Evolutionary conservation across 73 alveolate genomes (phyloP).

Genomic region (Paramecium tetraurelia): DNA sequence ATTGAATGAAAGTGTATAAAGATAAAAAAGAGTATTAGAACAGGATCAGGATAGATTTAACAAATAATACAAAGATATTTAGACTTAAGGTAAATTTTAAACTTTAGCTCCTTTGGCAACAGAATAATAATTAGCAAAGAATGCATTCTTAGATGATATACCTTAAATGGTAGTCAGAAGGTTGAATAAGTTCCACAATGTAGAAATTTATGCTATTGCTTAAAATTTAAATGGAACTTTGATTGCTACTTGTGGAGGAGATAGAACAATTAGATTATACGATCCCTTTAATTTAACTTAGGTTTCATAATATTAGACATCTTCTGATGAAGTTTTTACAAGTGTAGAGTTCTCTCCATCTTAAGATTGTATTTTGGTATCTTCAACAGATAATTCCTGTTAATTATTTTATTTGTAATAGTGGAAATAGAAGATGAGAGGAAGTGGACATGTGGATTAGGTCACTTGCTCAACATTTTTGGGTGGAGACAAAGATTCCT

Average conservation of each 20-base stretch:
- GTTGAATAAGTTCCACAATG: constrained; percentile 23
- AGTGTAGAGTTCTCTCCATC: constrained; percentile 44
- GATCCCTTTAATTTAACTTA: constrained; percentile 46
- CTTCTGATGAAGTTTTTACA: constrained; percentile 51
- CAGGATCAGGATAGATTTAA: constrained; percentile 10
- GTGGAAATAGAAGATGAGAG: constrained; percentile 39
- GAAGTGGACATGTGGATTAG: constrained; percentile 43
- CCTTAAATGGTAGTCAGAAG: constrained; percentile 42
- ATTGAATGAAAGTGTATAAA: neutral
- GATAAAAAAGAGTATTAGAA: constrained; percentile 7
- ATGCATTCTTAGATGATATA: constrained; percentile 42
- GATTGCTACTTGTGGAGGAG: constrained; percentile 61
- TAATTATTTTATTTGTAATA: neutral
- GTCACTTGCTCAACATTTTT: constrained; percentile 24
- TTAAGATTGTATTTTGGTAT: constrained; percentile 42
- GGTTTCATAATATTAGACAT: neutral
- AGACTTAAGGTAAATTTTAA: neutral
- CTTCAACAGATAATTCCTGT: constrained; percentile 51
- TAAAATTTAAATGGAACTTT: constrained; percentile 49
- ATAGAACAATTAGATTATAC: constrained; percentile 43
- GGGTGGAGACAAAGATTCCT: constrained; percentile 56
- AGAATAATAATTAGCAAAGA: constrained; percentile 6
- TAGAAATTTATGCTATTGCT: constrained; percentile 42
- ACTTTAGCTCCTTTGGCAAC: neutral
- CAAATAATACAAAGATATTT: neutral